Evolutionary conservation across 371 early-diverging fungal species (phyloP), one percentile per base, ranked within the genome.

Genomic region (Rhizopus sp.): DNA sequence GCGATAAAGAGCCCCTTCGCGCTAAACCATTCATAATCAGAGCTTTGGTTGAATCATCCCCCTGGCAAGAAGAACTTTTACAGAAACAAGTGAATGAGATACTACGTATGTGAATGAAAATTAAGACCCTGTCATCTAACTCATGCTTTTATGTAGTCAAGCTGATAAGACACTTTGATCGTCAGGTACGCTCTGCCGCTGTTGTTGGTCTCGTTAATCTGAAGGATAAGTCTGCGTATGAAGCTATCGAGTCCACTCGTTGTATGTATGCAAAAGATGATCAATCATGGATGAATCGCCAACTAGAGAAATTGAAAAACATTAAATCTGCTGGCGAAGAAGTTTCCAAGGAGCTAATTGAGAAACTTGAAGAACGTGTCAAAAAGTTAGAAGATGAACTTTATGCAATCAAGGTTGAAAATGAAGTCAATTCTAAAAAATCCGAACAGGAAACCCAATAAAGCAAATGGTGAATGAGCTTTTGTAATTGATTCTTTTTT

Each of bases 361-460:
- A 82, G 51, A 77, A 77, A 32, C 59, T 84, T 8, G 81, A 82
- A 58, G 69, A 49, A 9, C 65, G 66, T 44, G 34, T 84, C 30
- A 71, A 71, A 55, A 75, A 78, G 57, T 44, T 82, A 34, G 83
- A 84, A 53, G 55, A 29, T 29, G 17, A 30, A 32, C 2, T 32
- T 23, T 23, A 23, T 23, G 23, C 23, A 23, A 23, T 23, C 23
- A 23, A 23, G 23, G 23, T 23, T 23, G 23, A 23, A 23, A 23
- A 23, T 23, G 23, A 23, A 23, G 23, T 23, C 23, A 23, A 23
- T 23, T 23, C 23, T 23, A 23, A 23, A 23, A 2, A 23, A 23
- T 23, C 23, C 23, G 23, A 23, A 23, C 23, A 23, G 23, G 23
- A 23, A n/a, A n/a, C n/a, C n/a, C n/a, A n/a, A n/a, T n/a, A n/a